Conservation (phyloP, 495 filamentous ascomycete species). For the Penicillium desertorum region DNA sequence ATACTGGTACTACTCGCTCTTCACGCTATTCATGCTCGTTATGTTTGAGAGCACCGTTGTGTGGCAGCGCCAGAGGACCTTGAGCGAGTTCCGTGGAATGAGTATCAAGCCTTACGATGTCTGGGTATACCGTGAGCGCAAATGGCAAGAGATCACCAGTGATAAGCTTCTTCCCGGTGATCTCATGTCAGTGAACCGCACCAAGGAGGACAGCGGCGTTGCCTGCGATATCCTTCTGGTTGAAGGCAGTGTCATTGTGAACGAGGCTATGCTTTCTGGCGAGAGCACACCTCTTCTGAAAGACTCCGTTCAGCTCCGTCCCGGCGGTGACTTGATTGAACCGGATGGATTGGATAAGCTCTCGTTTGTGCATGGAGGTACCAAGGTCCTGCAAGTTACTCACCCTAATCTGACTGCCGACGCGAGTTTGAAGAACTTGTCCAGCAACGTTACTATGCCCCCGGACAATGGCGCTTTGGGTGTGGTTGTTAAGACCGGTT, state of each 20-base stretch:
- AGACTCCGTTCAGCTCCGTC: constrained; percentile 90
- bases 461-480: constrained; percentile 95
- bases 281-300: constrained; percentile 97
- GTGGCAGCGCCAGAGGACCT: constrained; percentile 96
- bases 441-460: constrained; percentile 69
- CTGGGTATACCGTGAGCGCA: constrained; percentile 79
- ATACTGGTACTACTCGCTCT: constrained; percentile 99
- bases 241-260: constrained; percentile 95
- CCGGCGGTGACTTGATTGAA: constrained; percentile 79
- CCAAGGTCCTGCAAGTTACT: constrained; percentile 93
- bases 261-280: constrained; percentile 98
- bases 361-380: constrained; percentile 92
- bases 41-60: constrained; percentile 98
- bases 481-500: constrained; percentile 94
- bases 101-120: constrained; percentile 97
- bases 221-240: constrained; percentile 96
- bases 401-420: constrained; percentile 74
- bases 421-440: constrained; percentile 56
- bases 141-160: constrained; percentile 87
- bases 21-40: constrained; percentile 97
- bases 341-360: constrained; percentile 94
- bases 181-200: constrained; percentile 88
- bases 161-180: constrained; percentile 96
- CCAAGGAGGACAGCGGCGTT: constrained; percentile 95
- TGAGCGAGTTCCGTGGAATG: constrained; percentile 98